Evolutionary conservation across 176 grass and related monocot species (phyloP), one percentile per base, ranked within the genome.

Genomic region (Neostapfia colusana): DNA sequence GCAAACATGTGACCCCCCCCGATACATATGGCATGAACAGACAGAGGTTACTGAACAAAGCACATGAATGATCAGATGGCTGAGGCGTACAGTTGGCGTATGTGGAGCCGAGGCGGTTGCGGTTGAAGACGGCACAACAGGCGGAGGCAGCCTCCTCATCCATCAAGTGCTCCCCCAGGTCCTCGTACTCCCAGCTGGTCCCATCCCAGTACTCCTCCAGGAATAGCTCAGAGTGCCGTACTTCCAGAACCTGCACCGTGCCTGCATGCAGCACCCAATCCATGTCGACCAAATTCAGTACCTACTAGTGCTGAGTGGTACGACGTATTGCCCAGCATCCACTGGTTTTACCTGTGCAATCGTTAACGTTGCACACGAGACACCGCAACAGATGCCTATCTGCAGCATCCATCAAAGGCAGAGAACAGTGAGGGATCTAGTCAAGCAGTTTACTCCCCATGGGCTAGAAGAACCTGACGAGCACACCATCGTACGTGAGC

Each of bases 171-270:
- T 55, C 48, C 7, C 87, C 95, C n/a, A 99, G 57, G 27, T 86
- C 77, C 85, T 95, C 85, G 28, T 90, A 99, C 88, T 81, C 51
- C 89, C 87, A 89, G 68, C n/a, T n/a, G n/a, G 73, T 92, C n/a
- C 85, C 80, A 24, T 85, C 40, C 77, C 44, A 81, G 89, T 84
- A 99, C 2, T 59, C 62, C 82, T 99, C 95, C 72, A 92, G 77
- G 74, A 92, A 95, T 61, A 99, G 78, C 78, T 99, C 91, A 66
- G 64, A 73, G 82, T 99, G 91, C 34, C 95, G 77, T 6, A 87
- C 73, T 4, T 95, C 95, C 80, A 99, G 66, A 53, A 99, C 78
- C 88, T 99, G 95, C 89, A 88, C 86, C 35, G 85, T 90, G 25
- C 95, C 94, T 97, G 83, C 37, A 80, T 97, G 83, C 37, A 80